Conservation (phyloP, 805 yeast genomes). For the Yamadazyma sp. region DNA sequence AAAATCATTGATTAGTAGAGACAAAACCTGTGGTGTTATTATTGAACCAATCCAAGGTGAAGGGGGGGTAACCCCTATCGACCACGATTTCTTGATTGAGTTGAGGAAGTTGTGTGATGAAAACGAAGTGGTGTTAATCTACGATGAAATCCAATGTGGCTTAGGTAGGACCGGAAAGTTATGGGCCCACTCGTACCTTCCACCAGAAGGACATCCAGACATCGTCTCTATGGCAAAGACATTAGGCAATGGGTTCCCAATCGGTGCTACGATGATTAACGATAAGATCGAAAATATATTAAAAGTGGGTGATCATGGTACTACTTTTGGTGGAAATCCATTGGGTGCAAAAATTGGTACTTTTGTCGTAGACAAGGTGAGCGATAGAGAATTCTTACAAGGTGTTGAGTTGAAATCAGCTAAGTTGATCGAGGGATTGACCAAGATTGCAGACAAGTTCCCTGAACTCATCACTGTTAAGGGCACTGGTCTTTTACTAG, state of each 20-base stretch:
- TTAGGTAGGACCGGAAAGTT: slow-evolving; percentile 87
- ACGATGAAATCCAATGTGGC: slow-evolving; percentile 97
- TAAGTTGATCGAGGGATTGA: slow-evolving; percentile 51
- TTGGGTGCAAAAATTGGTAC: slow-evolving; percentile 79
- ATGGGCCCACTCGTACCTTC: slow-evolving; percentile 86
- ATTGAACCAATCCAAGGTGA: slow-evolving; percentile 98
- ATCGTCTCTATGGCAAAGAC: slow-evolving; percentile 94
- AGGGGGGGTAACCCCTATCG: slow-evolving; percentile 83
- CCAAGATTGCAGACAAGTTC: slow-evolving; percentile 50
- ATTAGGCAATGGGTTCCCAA: slow-evolving; percentile 93
- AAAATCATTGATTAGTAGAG: slow-evolving; percentile 49
- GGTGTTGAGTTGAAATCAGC: slow-evolving; percentile 62
- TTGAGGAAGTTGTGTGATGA: slow-evolving; percentile 67
- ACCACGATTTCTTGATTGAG: slow-evolving; percentile 60
- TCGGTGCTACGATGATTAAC: slow-evolving; percentile 88
- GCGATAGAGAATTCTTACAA: slow-evolving; percentile 57
- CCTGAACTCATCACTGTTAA: slow-evolving; percentile 70
- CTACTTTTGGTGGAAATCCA: slow-evolving; percentile 98
- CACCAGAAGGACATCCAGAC: slow-evolving; percentile 87
- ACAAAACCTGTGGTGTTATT: slow-evolving; percentile 84
- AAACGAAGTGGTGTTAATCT: slow-evolving; percentile 74
- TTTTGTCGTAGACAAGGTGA: slow-evolving; percentile 69
- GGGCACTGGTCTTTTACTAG: slow-evolving; percentile 87
- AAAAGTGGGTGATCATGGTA: slow-evolving; percentile 94
- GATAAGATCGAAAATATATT: slow-evolving; percentile 72